Percentiles rank a stretch among this genome's conserved stretches.
Evolutionary conservation across 371 early-diverging fungal species (phyloP).

Genomic region (Lichtheimia ornata): DNA sequence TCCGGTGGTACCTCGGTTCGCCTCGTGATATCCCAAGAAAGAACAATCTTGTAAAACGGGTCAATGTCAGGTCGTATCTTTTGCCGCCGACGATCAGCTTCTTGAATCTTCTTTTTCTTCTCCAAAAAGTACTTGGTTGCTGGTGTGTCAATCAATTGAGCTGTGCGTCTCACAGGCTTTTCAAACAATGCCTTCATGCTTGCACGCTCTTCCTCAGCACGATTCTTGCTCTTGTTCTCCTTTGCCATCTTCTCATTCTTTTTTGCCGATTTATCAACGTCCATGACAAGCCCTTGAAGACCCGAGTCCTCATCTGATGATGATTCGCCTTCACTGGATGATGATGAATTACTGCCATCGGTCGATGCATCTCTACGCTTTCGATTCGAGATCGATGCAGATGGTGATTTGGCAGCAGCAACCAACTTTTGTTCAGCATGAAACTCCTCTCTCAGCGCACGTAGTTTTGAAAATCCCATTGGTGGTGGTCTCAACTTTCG

Average conservation of each 20-base stretch:
- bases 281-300: constrained; percentile 25
- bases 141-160: constrained; percentile 38
- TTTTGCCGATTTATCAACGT: constrained; percentile 12
- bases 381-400: constrained; percentile 16
- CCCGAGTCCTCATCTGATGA: constrained; percentile 33
- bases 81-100: constrained; percentile 30
- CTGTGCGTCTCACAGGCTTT: constrained; percentile 26
- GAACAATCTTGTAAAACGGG: constrained; percentile 46
- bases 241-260: too few species aligned
- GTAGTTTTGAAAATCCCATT: constrained; percentile 46
- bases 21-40: constrained; percentile 57
- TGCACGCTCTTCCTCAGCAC: constrained; percentile 30
- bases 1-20: constrained; percentile 51
- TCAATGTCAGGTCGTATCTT: constrained; percentile 53
- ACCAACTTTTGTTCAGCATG: constrained; percentile 32
- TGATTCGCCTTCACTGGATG: constrained; percentile 17
- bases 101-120: constrained; percentile 20
- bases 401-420: constrained; percentile 43
- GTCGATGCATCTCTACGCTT: not conserved
- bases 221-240: constrained; percentile 14
- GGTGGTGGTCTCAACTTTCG: constrained; percentile 38
- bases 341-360: constrained; percentile 21
- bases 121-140: constrained; percentile 15
- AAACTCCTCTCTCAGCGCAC: constrained; percentile 34
- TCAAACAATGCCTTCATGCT: constrained; percentile 41